These are phyloP conservation scores for Kickxella alabastrina DNA, from an alignment of 192 early-diverging fungal species.

Conservation along the genomic window DNA sequence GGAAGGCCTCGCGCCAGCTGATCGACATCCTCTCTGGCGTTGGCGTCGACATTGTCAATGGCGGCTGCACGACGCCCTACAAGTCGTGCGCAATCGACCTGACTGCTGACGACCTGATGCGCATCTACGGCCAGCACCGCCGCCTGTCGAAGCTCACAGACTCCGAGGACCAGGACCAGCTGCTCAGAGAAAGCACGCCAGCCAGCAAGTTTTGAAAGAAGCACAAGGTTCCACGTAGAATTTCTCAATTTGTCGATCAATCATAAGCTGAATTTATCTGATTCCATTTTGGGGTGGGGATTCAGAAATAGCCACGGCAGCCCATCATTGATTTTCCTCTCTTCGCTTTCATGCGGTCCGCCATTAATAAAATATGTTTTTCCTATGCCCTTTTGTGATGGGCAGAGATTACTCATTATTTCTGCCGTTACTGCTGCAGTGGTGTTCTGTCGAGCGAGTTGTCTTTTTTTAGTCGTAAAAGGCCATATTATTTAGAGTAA, in stretches of 20 bases:
- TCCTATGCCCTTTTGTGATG: too few species aligned
- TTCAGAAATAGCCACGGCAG: too few species aligned
- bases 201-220: too few species aligned
- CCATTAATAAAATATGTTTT: too few species aligned
- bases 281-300: too few species aligned
- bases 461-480: background rate
- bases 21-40: constrained; percentile 62
- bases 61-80: constrained; percentile 41
- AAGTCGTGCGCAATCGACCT: constrained; percentile 49
- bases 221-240: too few species aligned
- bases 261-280: too few species aligned
- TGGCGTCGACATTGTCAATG: constrained; percentile 49
- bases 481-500: too few species aligned
- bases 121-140: constrained; percentile 41
- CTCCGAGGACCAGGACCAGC: background rate
- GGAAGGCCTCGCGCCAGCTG: constrained; percentile 59
- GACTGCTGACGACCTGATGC: constrained; percentile 49
- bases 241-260: too few species aligned
- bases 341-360: too few species aligned
- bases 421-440: background rate
- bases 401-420: constrained; percentile 5
- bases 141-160: constrained; percentile 38
- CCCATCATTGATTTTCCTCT: too few species aligned
- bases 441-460: background rate
- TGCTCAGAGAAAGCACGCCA: too few species aligned